Evolutionary conservation across 1,284 basidiomycete species (phyloP).

Genomic region (Fereydounia khargensis): DNA sequence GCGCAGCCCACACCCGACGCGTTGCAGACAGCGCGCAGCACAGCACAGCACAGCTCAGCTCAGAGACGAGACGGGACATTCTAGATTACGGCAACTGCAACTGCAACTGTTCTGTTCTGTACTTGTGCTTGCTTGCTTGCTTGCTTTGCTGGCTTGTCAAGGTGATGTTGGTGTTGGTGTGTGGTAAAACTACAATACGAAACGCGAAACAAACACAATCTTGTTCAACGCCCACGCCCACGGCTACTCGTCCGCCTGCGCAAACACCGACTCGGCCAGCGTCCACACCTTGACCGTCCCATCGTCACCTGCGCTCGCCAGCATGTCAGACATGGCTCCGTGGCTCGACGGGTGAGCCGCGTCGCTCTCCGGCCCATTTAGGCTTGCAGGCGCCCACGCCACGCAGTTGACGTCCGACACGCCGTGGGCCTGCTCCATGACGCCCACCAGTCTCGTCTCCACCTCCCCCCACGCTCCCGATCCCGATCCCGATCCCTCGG

Average conservation of each 20-base stretch:
- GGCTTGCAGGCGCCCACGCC: constrained; percentile 65
- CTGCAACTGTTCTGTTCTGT: too few relatives aligned
- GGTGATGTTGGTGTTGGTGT: too few relatives aligned
- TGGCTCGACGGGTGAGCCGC: constrained; percentile 5
- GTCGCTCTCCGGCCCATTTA: too few relatives aligned
- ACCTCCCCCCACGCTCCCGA: constrained; percentile 10
- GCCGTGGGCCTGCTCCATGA: constrained; percentile 65
- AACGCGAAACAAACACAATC: background rate
- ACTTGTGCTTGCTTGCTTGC: too few relatives aligned
- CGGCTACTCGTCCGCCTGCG: background rate
- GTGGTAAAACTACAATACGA: too few relatives aligned
- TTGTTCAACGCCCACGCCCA: background rate
- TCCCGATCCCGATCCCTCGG: background rate
- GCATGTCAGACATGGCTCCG: constrained; percentile 61
- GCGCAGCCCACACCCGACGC: too few relatives aligned
- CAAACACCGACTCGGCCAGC: constrained; percentile 15
- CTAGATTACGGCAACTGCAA: too few relatives aligned
- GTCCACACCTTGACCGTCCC: constrained; percentile 71
- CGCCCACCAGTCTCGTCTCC: constrained; percentile 20
- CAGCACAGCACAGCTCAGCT: too few relatives aligned
- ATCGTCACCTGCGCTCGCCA: constrained; percentile 79
- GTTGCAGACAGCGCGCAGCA: too few relatives aligned
- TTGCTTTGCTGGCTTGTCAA: too few relatives aligned
- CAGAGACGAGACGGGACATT: too few relatives aligned
- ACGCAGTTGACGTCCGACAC: constrained; percentile 75